A percentile compares a stretch with the other conserved stretches of the same genome.
Conservation (phyloP, 805 yeast species). For the Kuraishia floccosa region DNA sequence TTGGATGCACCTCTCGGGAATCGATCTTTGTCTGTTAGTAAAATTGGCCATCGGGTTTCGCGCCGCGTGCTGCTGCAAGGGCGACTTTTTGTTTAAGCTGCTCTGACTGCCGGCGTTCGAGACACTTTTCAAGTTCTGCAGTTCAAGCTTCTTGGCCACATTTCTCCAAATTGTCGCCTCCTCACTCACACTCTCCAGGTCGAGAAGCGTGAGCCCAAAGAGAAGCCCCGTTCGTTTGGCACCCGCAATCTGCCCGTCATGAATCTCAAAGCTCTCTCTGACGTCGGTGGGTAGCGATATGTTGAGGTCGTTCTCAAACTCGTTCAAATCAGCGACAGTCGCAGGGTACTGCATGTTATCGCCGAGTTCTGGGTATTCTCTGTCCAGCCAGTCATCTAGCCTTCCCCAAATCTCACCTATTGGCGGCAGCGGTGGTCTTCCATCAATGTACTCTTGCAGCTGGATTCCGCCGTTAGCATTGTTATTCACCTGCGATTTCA, state of each 20-base stretch:
- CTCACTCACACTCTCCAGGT: slow-evolving; percentile 67
- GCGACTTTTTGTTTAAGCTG: background rate
- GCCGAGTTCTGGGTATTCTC: slow-evolving; percentile 69
- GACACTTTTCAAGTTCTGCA: background rate
- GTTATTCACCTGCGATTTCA: slow-evolving; percentile 22
- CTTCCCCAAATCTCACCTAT: slow-evolving; percentile 83
- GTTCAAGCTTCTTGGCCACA: slow-evolving; percentile 37
- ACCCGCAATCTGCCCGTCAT: slow-evolving; percentile 83
- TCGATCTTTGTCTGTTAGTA: slow-evolving; percentile 44
- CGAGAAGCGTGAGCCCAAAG: slow-evolving; percentile 72
- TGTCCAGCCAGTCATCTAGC: slow-evolving; percentile 72
- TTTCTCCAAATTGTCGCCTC: slow-evolving; percentile 82
- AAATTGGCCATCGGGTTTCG: slow-evolving; percentile 18
- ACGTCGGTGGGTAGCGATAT: slow-evolving; percentile 72
- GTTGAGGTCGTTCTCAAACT: slow-evolving; percentile 74
- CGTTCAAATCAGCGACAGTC: slow-evolving; percentile 67
- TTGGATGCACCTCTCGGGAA: slow-evolving; percentile 70
- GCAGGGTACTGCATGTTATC: slow-evolving; percentile 74
- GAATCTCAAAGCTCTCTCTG: slow-evolving; percentile 64
- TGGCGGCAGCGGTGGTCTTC: slow-evolving; percentile 45
- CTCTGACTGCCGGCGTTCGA: slow-evolving; percentile 1
- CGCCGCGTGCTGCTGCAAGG: slow-evolving; percentile 2
- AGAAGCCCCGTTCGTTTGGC: slow-evolving; percentile 71
- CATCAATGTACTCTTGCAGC: slow-evolving; percentile 26
- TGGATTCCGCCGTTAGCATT: slow-evolving; percentile 47